phyloP scores from a whole-genome alignment of 2,329 filamentous ascomycete genomes.

The Paraphoma chrysanthemicola region DNA sequence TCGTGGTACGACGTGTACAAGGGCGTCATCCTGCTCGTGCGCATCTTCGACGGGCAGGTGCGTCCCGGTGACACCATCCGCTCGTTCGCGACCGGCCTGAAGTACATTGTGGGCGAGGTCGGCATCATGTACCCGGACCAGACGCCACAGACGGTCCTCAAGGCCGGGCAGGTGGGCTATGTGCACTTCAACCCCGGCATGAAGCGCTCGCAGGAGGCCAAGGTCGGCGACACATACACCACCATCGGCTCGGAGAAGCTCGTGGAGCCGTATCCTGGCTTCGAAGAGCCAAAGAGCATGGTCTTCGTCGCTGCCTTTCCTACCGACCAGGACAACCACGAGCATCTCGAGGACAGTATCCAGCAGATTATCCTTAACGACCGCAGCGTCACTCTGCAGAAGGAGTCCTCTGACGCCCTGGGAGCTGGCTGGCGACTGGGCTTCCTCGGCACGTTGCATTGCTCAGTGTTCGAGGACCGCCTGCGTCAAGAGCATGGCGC shows the following conservation, averaged over 20 bases:
- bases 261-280: constrained; percentile 85
- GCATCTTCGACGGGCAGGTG: constrained; percentile 88
- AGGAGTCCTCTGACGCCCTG: constrained; percentile 91
- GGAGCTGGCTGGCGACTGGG: constrained; percentile 94
- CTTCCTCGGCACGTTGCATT: constrained; percentile 95
- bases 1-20: constrained; percentile 98
- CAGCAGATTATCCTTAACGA: constrained; percentile 94
- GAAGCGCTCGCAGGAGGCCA: constrained; percentile 95
- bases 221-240: constrained; percentile 95
- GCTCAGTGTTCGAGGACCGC: constrained; percentile 98
- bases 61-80: constrained; percentile 83
- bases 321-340: constrained; percentile 86
- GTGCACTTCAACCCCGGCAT: constrained; percentile 98
- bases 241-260: constrained; percentile 75
- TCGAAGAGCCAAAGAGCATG: constrained; percentile 98
- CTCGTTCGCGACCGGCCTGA: constrained; percentile 85
- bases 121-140: constrained; percentile 94
- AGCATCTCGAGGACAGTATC: constrained; percentile 90
- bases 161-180: constrained; percentile 95
- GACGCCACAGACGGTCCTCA: constrained; percentile 78
- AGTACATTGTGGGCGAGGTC: constrained; percentile 94
- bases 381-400: constrained; percentile 89
- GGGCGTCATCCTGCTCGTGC: constrained; percentile 88
- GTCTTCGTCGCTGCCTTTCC: constrained; percentile 98
- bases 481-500: constrained; percentile 92